Conservation (phyloP, 1,139 yeast genomes). For the Magnusiomyces clavatus region DNA sequence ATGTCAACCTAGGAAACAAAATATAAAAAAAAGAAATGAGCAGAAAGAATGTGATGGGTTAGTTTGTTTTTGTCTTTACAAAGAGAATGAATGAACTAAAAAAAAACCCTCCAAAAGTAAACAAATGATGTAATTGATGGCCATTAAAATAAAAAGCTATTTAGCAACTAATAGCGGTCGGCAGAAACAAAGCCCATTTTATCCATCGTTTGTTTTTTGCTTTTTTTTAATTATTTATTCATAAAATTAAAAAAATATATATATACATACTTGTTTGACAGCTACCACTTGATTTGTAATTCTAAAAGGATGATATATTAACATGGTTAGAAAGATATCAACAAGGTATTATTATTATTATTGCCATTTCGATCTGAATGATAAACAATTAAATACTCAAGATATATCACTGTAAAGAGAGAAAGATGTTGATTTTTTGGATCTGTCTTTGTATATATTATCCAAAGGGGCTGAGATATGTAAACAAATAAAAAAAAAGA, state of each 20-base stretch:
- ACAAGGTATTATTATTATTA: too few relatives aligned
- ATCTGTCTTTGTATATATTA: slow-evolving; percentile 1
- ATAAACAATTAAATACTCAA: too few relatives aligned
- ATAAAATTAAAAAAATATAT: background rate
- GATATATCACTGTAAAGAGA: too few relatives aligned
- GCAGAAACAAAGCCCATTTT: too few relatives aligned
- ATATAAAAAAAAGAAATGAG: slow-evolving; percentile 28
- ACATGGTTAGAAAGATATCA: too few relatives aligned
- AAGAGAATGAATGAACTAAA: background rate
- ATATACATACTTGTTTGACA: slow-evolving; percentile 19
- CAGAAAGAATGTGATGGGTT: background rate
- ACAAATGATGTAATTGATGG: background rate
- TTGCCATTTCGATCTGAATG: too few relatives aligned
- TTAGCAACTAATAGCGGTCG: too few relatives aligned
- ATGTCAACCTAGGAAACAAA: slow-evolving; percentile 58
- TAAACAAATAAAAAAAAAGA: background rate
- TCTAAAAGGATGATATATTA: slow-evolving; percentile 4
- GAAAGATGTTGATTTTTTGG: background rate
- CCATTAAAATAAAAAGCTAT: too few relatives aligned
- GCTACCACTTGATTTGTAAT: slow-evolving; percentile 21
- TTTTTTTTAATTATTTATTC: too few relatives aligned
- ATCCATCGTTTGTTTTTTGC: too few relatives aligned
- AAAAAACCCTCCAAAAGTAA: background rate
- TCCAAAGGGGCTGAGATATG: too few relatives aligned
- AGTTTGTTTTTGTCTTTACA: background rate